These are phyloP conservation scores for Fusarium sp. DNA, from an alignment of 2,329 filamentous ascomycete genomes.

Conservation along the genomic window DNA sequence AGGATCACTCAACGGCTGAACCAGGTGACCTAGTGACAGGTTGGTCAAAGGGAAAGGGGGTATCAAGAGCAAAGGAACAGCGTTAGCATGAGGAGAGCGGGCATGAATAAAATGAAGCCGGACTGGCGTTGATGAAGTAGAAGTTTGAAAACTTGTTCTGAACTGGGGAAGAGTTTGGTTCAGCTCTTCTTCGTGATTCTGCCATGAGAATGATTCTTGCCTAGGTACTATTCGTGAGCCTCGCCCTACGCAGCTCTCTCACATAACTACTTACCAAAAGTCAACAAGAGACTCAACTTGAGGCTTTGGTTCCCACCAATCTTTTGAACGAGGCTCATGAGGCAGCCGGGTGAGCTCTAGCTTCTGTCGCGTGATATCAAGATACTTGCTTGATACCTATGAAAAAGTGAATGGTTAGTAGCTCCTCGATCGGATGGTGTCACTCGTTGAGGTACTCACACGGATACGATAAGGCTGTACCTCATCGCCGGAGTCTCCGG, in stretches of 20 bases:
- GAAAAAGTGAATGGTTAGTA: constrained; percentile 41
- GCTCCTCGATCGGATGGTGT: neutral
- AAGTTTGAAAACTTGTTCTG: constrained; percentile 63
- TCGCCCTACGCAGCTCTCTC: neutral
- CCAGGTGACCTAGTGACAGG: constrained; percentile 66
- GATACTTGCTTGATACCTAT: constrained; percentile 73
- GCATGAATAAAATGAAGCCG: constrained; percentile 74
- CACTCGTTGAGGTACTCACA: constrained; percentile 54
- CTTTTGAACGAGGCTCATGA: constrained; percentile 63
- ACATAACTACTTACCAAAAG: constrained; percentile 61
- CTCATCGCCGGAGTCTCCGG: constrained; percentile 51
- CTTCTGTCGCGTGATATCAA: constrained; percentile 74
- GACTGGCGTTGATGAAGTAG: constrained; percentile 54
- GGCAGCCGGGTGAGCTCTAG: constrained; percentile 73
- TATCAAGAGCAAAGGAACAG: constrained; percentile 71
- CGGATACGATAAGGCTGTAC: constrained; percentile 67
- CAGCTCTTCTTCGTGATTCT: constrained; percentile 65
- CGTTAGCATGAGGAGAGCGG: constrained; percentile 61
- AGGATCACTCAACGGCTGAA: constrained; percentile 65
- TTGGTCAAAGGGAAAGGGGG: constrained; percentile 75
- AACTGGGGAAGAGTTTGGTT: constrained; percentile 72
- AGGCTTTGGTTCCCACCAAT: constrained; percentile 70
- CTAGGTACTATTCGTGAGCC: constrained; percentile 49
- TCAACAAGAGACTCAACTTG: constrained; percentile 73
- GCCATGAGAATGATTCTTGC: constrained; percentile 75